phyloP scores from a whole-genome alignment of 2,329 filamentous ascomycete genomes.

The Paraphoma chrysanthemicola region DNA sequence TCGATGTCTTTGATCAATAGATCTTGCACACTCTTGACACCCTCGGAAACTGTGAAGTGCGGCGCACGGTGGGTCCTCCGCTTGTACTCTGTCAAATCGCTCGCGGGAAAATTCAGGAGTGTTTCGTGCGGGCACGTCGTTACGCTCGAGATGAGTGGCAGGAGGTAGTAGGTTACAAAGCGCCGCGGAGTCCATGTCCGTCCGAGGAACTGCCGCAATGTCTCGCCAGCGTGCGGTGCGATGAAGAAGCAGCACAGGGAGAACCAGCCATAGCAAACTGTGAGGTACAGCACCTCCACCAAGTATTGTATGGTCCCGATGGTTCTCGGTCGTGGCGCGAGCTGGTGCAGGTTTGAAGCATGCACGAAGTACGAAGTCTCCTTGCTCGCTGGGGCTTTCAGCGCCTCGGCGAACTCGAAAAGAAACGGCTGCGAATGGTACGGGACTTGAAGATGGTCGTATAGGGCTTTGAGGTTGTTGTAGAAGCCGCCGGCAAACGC shows the following conservation, averaged over 20 bases:
- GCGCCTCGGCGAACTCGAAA: conserved; percentile 56
- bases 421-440: conserved; percentile 61
- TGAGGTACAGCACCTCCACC: conserved; percentile 54
- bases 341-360: conserved; percentile 62
- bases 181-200: conserved; percentile 58
- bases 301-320: conserved; percentile 49
- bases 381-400: conserved; percentile 1
- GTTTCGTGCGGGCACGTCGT: conserved; percentile 62
- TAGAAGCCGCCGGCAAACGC: conserved; percentile 63
- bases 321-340: conserved; percentile 52
- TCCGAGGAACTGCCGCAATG: conserved; percentile 58
- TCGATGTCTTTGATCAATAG: conserved; percentile 53
- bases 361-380: conserved; percentile 58
- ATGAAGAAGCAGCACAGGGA: conserved; percentile 60
- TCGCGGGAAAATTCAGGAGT: conserved; percentile 61
- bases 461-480: conserved; percentile 62
- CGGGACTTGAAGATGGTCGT: conserved; percentile 60
- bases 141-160: conserved; percentile 63
- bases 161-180: conserved; percentile 59
- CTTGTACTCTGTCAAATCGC: conserved; percentile 61
- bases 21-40: conserved; percentile 59
- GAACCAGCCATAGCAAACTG: conserved; percentile 62
- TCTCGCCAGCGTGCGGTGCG: conserved; percentile 52
- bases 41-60: conserved; percentile 60
- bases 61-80: conserved; percentile 54